Base-by-base conservation (phyloP, 2,329 filamentous ascomycete species). In the Pestalotiopsis sp. region DNA sequence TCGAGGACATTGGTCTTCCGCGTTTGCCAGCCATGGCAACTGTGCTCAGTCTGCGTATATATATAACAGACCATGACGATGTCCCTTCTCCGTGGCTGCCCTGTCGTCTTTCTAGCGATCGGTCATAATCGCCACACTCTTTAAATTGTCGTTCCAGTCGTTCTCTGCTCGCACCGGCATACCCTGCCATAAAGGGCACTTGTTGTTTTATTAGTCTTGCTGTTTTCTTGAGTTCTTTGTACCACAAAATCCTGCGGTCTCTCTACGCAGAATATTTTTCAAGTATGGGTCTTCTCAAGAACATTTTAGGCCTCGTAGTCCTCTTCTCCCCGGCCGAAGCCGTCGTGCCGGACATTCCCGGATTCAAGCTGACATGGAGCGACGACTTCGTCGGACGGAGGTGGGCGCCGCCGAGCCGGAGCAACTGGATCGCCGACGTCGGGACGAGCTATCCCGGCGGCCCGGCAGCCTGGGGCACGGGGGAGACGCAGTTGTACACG, bases 391-490 rank as follows among this genome's bases (percentile, higher is more conserved):
- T 73, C 67, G 75, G 77, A 44, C 57, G 70, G 48, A 64, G 70
- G 63, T 75, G 75, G 35, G 70, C 75, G 9, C 76, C 78, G 4
- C 80, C 81, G 2, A 78, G 79, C 48, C 57, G 74, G 26, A 73
- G 75, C 14, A 84, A 81, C 72, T 86, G 84, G 83, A 75, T 77
- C 38, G 69, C 81, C 64, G 78, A 82, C 69, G 73, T 76, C n/a
- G 84, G 84, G 62, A 85, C 81, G 0, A 70, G 72, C 10, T 86
- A 86, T 69, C 77, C 81, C 1, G 81, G 81, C n/a, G 83, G 84
- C 0, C 74, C 83, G 0, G 65, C 74, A 7, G 76, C 81, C 69
- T 86, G 84, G 84, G 84, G 84, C 62, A 86, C 84, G 3, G 78
- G 80, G 67, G 84, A 86, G 72, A 76, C 82, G 20, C 76, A 86